Evolutionary conservation across 768 basidiomycete genomes (phyloP), one percentile per base, ranked within the genome.

Genomic region (Panellus pusillus): DNA sequence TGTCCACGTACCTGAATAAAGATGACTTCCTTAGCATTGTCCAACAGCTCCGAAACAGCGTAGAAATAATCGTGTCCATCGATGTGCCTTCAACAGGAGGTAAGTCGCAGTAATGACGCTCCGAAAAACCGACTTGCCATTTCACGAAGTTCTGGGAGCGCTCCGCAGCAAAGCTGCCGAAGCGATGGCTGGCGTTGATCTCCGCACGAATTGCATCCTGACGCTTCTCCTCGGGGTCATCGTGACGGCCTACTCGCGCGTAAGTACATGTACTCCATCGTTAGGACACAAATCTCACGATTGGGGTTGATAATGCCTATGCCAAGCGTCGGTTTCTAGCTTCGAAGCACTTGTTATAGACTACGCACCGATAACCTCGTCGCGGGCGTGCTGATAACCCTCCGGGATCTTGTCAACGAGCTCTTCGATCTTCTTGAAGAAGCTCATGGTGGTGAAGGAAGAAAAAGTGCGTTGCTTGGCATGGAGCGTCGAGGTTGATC

Each of bases 51-150:
- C 1, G 91, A 92, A 32, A 97, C 67, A 0, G 96, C 95, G 81
- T 89, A 98, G 80, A 98, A 90, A 68, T 96, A 98, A 72, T 98
- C 95, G 52, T 97, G 92, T 0, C 96, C 96, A 62, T 96, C 95
- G 43, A 96, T 80, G 66, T 94, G 93, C 86, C 87, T 83, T 47
- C 14, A 39, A 38, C 31, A 29, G 50, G 36, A 6, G 50, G 13
- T 31, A 9, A 44, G 40, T 45, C 44, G 38, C n/a, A 60, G 17
- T 28, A n/a, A 15, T 13, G 2, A 13, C 35, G 15, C 13, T 27
- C 32, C 29, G 19, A 45, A 43, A 12, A 47, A 27, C 44, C 12
- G 4, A 54, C 70, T 20, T 52, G 88, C 90, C 91, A 98, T 72
- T 97, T 98, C 40, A 89, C 86, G 31, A 76, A 73, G 66, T 94